A percentile compares a stretch with the other conserved stretches of the same genome.
Conservation (phyloP, 306 rosid species). For the Betula pendula region DNA sequence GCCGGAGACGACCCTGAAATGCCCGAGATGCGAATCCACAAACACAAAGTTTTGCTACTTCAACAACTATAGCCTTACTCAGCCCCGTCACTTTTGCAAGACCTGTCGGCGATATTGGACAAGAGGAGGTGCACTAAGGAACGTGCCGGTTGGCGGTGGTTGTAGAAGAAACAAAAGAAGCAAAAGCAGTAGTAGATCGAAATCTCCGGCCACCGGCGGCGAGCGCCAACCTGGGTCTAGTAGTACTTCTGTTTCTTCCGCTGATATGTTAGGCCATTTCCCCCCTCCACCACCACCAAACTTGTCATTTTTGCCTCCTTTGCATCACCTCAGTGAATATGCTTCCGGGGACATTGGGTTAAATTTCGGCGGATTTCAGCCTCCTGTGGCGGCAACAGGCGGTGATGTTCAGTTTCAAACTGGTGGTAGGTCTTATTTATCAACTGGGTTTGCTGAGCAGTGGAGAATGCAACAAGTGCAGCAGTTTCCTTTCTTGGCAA, state of each 20-base stretch:
- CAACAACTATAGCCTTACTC: conserved; percentile 77
- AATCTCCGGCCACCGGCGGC: conserved; percentile 42
- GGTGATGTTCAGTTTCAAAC: conserved; percentile 43
- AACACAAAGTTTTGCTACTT: conserved; percentile 92
- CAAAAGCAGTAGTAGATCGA: conserved; percentile 52
- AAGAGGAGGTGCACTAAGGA: conserved; percentile 79
- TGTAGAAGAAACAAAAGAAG: conserved; percentile 73
- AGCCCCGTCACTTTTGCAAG: conserved; percentile 93
- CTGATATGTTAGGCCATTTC: conserved; percentile 45
- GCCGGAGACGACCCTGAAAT: conserved; percentile 55
- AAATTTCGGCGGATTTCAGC: conserved; percentile 39
- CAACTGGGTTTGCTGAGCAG: conserved; percentile 49
- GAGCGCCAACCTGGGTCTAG: conserved; percentile 35
- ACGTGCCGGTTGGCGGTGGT: conserved; percentile 92
- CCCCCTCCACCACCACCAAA: conserved; percentile 38
- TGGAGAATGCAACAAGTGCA: conserved; percentile 63
- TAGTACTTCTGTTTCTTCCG: conserved; percentile 48
- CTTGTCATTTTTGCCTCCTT: conserved; percentile 53
- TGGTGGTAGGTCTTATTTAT: conserved; percentile 32
- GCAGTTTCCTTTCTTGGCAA: conserved; percentile 62
- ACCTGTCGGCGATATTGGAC: conserved; percentile 94
- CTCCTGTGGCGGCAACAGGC: conserved; percentile 31
- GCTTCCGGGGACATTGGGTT: conserved; percentile 46
- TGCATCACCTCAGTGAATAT: conserved; percentile 47
- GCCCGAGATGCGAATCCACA: conserved; percentile 84